Evolutionary conservation across 306 rosid species (phyloP), one percentile per base, ranked within the genome.

Genomic region (Ziziphus jujuba): DNA sequence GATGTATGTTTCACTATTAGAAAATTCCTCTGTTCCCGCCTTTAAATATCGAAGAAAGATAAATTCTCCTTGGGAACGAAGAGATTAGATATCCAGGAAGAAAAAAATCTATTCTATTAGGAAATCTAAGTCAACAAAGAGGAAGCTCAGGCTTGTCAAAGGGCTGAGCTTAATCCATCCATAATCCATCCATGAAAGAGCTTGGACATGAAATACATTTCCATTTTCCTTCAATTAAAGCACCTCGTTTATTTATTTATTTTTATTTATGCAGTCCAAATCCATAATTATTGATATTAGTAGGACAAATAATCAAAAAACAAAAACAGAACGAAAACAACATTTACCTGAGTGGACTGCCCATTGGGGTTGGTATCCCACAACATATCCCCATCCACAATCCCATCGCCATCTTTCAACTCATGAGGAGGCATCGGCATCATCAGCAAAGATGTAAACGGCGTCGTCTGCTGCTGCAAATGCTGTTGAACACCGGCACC

Each of bases 401-500:
- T 20, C 38, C 67, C 69, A 53, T 63, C 75, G 33, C 24, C 40
- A 11, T 61, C 73, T 56, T 77, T 77, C 53, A 72, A 56, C 4
- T 54, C 52, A 31, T 67, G 66, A 15, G 55, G 9, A 48, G 59
- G 72, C 16, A 62, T 44, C 10, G 86, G 79, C 81, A 72, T 75
- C 81, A 63, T 72, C 23, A 84, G 82, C 75, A 80, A 20, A 47
- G 87, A 70, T 2, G 77, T 70, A 38, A 71, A 70, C 4, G 84
- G 80, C 20, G 77, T 72, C 20, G 77, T 72, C 5, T 48, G 68
- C 47, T 59, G 78, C 15, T 67, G 76, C 72, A 74, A 60, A 25
- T 67, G 57, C 5, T 64, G 79, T 61, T 64, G 78, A 52, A 62
- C 61, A 60, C 23, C 74, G 34, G 6, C 78, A 52, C 58, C 61